Conservation (phyloP, 371 early-diverging fungal species). For the Mortierella sp. region DNA sequence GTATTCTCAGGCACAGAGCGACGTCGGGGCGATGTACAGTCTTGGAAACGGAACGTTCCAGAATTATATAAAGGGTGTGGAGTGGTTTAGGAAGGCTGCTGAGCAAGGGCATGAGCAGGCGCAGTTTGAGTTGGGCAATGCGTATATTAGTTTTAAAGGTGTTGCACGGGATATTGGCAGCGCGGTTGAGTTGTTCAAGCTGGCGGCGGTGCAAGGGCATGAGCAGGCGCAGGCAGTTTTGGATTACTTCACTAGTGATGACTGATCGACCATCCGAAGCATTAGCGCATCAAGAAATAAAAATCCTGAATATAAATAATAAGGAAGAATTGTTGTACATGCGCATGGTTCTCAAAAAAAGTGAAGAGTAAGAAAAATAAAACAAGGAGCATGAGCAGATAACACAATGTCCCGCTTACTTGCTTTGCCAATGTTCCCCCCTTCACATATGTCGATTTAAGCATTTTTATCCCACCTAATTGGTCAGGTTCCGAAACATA, state of each 20-base stretch:
- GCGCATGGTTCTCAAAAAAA: too few relatives aligned
- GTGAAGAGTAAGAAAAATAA: too few relatives aligned
- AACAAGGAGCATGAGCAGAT: too few relatives aligned
- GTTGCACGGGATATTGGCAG: not conserved
- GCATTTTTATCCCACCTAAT: too few relatives aligned
- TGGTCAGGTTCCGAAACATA: too few relatives aligned
- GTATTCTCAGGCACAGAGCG: not conserved
- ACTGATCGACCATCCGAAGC: not conserved
- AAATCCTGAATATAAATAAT: too few relatives aligned
- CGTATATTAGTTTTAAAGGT: not conserved
- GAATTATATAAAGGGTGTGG: not conserved
- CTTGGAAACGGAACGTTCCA: not conserved
- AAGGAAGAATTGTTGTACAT: too few relatives aligned
- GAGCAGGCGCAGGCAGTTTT: not conserved
- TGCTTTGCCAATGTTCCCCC: too few relatives aligned
- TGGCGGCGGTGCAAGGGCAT: not conserved
- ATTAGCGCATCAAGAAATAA: not conserved
- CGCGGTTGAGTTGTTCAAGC: not conserved
- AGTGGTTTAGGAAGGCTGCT: not conserved
- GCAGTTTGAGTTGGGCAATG: not conserved
- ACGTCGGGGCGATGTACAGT: not conserved
- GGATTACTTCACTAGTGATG: not conserved
- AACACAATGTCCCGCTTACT: too few relatives aligned
- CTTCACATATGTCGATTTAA: too few relatives aligned
- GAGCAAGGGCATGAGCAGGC: not conserved